A percentile compares a stretch with the other conserved stretches of the same genome.
These are phyloP conservation scores for Taiwanofungus camphoratus DNA, from an alignment of 1,284 basidiomycete species.

Conservation along the genomic window DNA sequence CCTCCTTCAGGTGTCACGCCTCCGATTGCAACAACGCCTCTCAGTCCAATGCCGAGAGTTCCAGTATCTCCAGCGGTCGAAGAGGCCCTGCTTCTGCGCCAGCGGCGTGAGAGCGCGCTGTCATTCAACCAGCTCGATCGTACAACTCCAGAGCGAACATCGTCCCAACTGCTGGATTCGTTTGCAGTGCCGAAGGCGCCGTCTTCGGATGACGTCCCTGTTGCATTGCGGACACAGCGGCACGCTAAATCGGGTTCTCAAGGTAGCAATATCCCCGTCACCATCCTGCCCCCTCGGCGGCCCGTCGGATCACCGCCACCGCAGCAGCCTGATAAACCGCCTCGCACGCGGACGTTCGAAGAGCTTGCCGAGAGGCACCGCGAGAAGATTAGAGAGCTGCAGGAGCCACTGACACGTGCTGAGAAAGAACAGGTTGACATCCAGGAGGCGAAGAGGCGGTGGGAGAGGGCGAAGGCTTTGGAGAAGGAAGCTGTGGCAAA, in stretches of 20 bases:
- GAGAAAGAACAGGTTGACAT: conserved; percentile 68
- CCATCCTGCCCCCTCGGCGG: conserved; percentile 62
- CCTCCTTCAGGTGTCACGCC: conserved; percentile 73
- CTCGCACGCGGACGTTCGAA: conserved; percentile 67
- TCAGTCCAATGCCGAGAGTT: conserved; percentile 38
- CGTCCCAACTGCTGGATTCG: not conserved
- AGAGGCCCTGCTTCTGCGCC: conserved; percentile 65
- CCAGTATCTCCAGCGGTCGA: conserved; percentile 64
- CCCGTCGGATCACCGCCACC: conserved; percentile 26
- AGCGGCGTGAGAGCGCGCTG: conserved; percentile 53
- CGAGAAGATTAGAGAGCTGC: conserved; percentile 70
- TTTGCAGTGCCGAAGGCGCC: not conserved
- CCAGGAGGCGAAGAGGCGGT: conserved; percentile 61
- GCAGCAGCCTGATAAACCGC: conserved; percentile 33
- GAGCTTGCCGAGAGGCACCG: conserved; percentile 77
- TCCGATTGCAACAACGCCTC: conserved; percentile 60
- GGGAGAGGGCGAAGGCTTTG: conserved; percentile 65
- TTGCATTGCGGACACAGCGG: conserved; percentile 23
- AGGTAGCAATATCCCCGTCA: conserved; percentile 47
- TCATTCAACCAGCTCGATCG: conserved; percentile 30
- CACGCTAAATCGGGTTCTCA: conserved; percentile 32
- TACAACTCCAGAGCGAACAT: conserved; percentile 1
- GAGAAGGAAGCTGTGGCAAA: conserved; percentile 66
- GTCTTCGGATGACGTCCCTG: conserved; percentile 20
- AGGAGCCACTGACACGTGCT: conserved; percentile 67